Evolutionary conservation across 1,139 yeast genomes (phyloP).

Genomic region (Meyerozyma smithsonii): DNA sequence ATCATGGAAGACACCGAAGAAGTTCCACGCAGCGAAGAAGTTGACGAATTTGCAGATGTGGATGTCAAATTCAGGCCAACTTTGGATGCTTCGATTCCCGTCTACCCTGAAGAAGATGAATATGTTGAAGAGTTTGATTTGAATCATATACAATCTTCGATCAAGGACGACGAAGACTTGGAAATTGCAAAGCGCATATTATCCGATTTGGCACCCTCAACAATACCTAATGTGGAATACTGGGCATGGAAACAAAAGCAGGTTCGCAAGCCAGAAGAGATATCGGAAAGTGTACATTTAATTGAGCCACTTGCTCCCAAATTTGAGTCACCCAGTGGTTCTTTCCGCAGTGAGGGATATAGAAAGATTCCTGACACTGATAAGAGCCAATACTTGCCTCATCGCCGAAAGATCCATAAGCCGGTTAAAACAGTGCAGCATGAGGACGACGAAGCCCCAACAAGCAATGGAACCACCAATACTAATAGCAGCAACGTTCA

Average conservation of each 20-base stretch:
- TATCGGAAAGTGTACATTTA: conserved; percentile 25
- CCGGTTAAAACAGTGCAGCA: conserved; percentile 55
- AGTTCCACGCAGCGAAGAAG: conserved; percentile 11
- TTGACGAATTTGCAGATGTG: conserved; percentile 19
- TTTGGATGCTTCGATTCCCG: conserved; percentile 41
- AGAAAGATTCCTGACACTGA: conserved; percentile 66
- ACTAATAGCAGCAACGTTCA: conserved; percentile 28
- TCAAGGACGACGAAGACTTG: conserved; percentile 76
- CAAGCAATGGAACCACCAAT: conserved; percentile 12
- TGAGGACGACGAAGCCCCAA: conserved; percentile 40
- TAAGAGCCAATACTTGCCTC: conserved; percentile 77
- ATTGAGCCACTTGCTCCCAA: conserved; percentile 29
- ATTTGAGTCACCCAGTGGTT: conserved; percentile 49
- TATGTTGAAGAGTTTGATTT: conserved; percentile 35
- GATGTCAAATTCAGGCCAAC: conserved; percentile 45
- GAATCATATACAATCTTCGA: conserved; percentile 44
- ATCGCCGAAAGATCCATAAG: conserved; percentile 52
- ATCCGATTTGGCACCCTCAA: conserved; percentile 18
- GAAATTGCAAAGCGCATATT: conserved; percentile 46
- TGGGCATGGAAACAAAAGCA: conserved; percentile 68
- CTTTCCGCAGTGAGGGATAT: conserved; percentile 75
- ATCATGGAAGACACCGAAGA: conserved; percentile 5
- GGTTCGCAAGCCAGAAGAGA: conserved; percentile 18
- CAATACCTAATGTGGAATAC: conserved; percentile 43
- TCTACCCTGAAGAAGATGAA: conserved; percentile 38